phyloP scores from a whole-genome alignment of 441 rosid genomes.

The Populus hybrid region DNA sequence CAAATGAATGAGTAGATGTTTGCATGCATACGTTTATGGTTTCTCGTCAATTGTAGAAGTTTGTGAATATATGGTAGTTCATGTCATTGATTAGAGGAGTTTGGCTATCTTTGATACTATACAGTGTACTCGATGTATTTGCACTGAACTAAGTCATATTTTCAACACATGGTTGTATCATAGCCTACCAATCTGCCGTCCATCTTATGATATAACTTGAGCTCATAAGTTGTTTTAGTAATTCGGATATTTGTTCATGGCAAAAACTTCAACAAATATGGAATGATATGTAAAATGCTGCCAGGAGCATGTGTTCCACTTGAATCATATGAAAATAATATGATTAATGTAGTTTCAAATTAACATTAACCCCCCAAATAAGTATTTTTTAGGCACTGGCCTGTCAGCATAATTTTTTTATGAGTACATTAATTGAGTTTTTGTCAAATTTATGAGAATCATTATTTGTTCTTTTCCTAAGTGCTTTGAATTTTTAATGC shows the following conservation, averaged over 20 bases:
- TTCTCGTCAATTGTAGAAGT: neutral
- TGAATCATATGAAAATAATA: neutral
- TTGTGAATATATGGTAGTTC: neutral
- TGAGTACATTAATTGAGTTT: neutral
- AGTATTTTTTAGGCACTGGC: neutral
- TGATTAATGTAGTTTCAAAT: no score
- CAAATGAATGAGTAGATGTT: neutral
- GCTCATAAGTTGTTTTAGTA: neutral
- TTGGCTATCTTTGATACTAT: neutral
- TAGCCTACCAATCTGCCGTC: neutral
- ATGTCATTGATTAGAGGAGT: neutral
- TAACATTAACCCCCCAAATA: no score
- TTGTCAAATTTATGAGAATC: neutral
- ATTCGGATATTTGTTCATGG: neutral
- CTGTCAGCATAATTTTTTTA: neutral
- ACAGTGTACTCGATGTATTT: neutral
- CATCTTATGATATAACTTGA: neutral
- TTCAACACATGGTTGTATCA: neutral
- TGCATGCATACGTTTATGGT: neutral
- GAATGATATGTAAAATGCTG: neutral
- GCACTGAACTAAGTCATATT: neutral
- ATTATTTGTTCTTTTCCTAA: neutral
- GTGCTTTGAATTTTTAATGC: conserved; percentile 7
- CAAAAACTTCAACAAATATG: neutral
- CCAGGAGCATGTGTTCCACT: neutral